These are phyloP conservation scores for Polytrichum formosum DNA, from an alignment of 225 moss, liverwort and hornwort species.

Conservation along the genomic window DNA sequence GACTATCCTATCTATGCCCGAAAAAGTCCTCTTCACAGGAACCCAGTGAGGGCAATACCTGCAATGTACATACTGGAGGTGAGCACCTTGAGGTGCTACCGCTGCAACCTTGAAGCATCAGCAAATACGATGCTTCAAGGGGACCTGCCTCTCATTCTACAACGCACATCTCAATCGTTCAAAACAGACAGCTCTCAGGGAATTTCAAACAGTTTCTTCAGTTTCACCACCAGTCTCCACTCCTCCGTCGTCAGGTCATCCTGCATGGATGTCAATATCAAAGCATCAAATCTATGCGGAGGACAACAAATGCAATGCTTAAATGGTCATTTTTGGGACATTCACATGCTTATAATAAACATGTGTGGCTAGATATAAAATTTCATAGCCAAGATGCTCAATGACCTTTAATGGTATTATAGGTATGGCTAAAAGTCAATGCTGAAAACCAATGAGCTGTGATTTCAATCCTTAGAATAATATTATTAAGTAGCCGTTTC, in stretches of 20 bases:
- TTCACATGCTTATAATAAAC: no score
- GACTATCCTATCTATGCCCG: conserved; percentile 29
- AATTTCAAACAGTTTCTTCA: conserved; percentile 63
- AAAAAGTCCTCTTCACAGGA: conserved; percentile 27
- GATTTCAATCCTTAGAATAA: no score
- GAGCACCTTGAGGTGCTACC: conserved; percentile 46
- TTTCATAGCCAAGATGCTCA: no score
- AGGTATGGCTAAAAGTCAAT: no score
- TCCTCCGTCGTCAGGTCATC: conserved; percentile 59
- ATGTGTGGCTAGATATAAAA: no score
- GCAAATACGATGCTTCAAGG: conserved; percentile 19
- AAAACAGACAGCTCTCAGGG: conserved; percentile 19
- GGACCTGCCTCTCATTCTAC: conserved; percentile 30
- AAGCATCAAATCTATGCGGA: not conserved
- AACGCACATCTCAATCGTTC: conserved; percentile 24
- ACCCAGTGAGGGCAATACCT: conserved; percentile 36
- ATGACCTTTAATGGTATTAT: no score
- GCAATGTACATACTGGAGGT: conserved; percentile 41
- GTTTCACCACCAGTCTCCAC: conserved; percentile 61
- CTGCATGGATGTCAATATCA: conserved; percentile 29
- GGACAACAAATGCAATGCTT: no score
- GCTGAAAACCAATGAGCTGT: no score
- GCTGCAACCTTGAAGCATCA: conserved; percentile 38
- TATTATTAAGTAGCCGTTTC: no score
- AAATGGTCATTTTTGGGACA: no score